phyloP scores from a whole-genome alignment of 306 rosid genomes.

The Morella rubra region DNA sequence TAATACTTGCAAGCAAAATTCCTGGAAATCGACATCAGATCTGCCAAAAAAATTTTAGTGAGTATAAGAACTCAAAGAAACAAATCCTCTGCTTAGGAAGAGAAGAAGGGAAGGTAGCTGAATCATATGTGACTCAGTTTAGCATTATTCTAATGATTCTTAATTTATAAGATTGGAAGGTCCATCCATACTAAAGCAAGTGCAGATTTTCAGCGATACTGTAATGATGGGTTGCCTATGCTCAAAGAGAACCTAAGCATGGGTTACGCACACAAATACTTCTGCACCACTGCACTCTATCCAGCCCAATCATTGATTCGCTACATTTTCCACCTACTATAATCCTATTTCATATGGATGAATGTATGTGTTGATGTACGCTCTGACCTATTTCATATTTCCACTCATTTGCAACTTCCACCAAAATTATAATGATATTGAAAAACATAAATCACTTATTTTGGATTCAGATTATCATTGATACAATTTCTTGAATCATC shows the following conservation, averaged over 20 bases:
- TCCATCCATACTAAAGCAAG: not conserved
- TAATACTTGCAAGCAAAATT: slow-evolving; percentile 97
- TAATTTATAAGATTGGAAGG: not conserved
- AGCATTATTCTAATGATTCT: not conserved
- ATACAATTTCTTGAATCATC: not conserved
- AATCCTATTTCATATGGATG: not conserved
- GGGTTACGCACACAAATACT: not conserved
- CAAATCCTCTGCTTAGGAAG: not conserved
- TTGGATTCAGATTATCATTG: too few relatives aligned
- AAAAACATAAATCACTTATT: too few relatives aligned
- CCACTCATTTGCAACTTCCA: not conserved
- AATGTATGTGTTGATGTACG: not conserved
- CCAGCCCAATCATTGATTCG: not conserved
- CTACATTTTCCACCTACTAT: not conserved
- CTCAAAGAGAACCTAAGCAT: not conserved
- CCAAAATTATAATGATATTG: too few relatives aligned
- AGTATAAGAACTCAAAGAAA: not conserved
- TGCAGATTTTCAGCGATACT: not conserved
- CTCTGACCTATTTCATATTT: not conserved
- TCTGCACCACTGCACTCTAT: not conserved
- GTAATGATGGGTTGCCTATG: not conserved
- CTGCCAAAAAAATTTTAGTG: slow-evolving; percentile 47
- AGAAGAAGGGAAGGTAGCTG: not conserved
- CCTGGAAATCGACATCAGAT: slow-evolving; percentile 86
- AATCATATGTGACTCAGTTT: not conserved